Evolutionary conservation across 345 rosid species (phyloP).

Genomic region (Camelina laxa): DNA sequence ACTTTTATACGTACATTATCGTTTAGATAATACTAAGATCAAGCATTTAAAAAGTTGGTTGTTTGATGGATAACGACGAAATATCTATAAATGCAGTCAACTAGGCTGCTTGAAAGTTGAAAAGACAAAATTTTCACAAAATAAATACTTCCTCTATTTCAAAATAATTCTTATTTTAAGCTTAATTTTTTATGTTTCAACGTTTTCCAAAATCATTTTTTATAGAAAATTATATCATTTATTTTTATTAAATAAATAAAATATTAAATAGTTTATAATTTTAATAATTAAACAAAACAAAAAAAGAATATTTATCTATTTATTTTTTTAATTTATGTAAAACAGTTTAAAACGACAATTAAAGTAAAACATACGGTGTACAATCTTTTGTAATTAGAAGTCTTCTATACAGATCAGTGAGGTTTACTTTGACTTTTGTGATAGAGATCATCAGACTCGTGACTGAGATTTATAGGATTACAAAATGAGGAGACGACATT

Average conservation of each 20-base stretch:
- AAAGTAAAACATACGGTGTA: too few species aligned
- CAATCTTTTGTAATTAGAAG: not conserved
- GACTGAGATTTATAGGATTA: conserved; percentile 18
- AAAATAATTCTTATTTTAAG: too few species aligned
- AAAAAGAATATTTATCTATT: too few species aligned
- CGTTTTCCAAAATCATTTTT: too few species aligned
- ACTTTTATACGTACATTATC: conserved; percentile 13
- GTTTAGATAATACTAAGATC: conserved; percentile 8
- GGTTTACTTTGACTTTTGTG: conserved; percentile 28
- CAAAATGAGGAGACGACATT: conserved; percentile 29
- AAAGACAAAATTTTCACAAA: not conserved
- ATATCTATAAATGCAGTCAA: conserved; percentile 40
- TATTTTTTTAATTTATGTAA: too few species aligned
- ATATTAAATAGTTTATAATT: too few species aligned
- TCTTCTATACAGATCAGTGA: conserved; percentile 10
- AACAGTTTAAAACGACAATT: too few species aligned
- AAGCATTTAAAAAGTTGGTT: conserved; percentile 13
- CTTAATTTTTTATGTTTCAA: too few species aligned
- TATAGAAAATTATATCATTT: too few species aligned
- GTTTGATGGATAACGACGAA: conserved; percentile 35
- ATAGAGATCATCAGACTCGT: conserved; percentile 1
- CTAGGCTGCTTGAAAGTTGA: conserved; percentile 25
- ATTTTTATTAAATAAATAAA: too few species aligned
- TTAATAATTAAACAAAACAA: too few species aligned
- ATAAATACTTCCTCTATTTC: too few species aligned